Evolutionary conservation across 192 early-diverging fungal species (phyloP).

Genomic region (Phycomyces nitens): DNA sequence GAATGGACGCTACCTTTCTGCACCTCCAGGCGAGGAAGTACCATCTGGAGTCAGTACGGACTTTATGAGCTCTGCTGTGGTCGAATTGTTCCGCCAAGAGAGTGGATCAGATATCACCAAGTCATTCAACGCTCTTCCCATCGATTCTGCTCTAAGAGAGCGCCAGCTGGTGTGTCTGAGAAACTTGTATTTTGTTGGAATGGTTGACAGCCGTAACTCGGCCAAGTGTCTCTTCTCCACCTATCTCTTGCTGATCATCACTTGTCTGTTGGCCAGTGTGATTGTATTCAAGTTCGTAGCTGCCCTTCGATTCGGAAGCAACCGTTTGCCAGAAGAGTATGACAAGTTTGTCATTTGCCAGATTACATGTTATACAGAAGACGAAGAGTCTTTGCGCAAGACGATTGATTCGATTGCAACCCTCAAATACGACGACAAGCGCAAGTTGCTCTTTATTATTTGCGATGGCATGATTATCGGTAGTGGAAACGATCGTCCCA

Average conservation of each 20-base stretch:
- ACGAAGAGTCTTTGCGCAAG: constrained; percentile 74
- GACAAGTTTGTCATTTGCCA: constrained; percentile 97
- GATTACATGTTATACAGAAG: constrained; percentile 96
- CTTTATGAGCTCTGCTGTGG: constrained; percentile 37
- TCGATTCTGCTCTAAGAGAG: constrained; percentile 19
- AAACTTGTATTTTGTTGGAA: constrained; percentile 62
- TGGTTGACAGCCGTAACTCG: constrained; percentile 60
- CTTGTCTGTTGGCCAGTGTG: constrained; percentile 62
- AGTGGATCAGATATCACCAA: constrained; percentile 51
- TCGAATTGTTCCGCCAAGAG: constrained; percentile 39
- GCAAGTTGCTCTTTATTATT: constrained; percentile 86
- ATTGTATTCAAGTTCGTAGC: constrained; percentile 80
- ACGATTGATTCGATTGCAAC: constrained; percentile 82
- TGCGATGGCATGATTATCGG: constrained; percentile 95
- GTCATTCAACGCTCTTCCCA: constrained; percentile 26
- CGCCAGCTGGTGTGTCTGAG: constrained; percentile 56
- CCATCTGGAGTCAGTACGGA: constrained; percentile 33
- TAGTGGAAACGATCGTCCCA: constrained; percentile 92
- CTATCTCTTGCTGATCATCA: constrained; percentile 61
- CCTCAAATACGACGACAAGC: constrained; percentile 82
- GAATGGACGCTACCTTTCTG: constrained; percentile 37
- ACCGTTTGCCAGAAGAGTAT: constrained; percentile 76
- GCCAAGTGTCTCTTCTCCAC: constrained; percentile 61
- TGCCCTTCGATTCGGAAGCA: constrained; percentile 70
- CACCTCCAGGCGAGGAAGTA: constrained; percentile 23